Percentiles rank a stretch among this genome's conserved stretches.
Conservation (phyloP, 768 basidiomycete species). For the Myochromella boudieri region DNA sequence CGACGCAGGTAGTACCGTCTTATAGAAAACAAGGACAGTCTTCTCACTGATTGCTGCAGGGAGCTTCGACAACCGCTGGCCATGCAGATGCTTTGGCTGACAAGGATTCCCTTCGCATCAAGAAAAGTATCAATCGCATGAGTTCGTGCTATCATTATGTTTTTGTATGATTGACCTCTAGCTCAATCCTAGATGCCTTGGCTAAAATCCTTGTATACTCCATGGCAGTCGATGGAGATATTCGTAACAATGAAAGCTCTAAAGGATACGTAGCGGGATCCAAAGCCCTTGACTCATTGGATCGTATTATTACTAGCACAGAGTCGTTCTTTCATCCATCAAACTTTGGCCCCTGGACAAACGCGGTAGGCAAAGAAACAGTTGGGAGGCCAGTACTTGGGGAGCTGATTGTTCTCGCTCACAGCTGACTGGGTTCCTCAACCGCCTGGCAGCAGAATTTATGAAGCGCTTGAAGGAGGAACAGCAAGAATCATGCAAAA, state of each 20-base stretch:
- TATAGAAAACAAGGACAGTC: not conserved
- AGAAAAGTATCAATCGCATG: constrained; percentile 66
- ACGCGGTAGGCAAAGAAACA: constrained; percentile 44
- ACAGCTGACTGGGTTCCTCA: constrained; percentile 69
- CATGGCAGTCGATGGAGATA: constrained; percentile 77
- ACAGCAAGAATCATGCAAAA: constrained; percentile 72
- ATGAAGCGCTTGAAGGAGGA: constrained; percentile 80
- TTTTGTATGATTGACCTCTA: constrained; percentile 7
- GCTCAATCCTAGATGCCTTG: constrained; percentile 55
- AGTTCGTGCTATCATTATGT: constrained; percentile 37
- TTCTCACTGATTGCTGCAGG: constrained; percentile 35
- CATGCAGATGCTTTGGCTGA: constrained; percentile 69
- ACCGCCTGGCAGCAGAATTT: constrained; percentile 75
- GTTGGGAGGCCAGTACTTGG: too few species aligned
- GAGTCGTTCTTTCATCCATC: constrained; percentile 97
- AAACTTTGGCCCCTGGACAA: constrained; percentile 85
- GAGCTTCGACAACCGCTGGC: constrained; percentile 60
- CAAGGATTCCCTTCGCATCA: constrained; percentile 58
- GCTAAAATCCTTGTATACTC: constrained; percentile 89
- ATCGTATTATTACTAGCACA: constrained; percentile 85
- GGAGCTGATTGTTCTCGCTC: too few species aligned
- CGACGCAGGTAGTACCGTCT: constrained; percentile 48
- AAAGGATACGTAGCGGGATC: constrained; percentile 76
- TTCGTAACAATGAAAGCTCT: constrained; percentile 44
- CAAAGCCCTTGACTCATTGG: constrained; percentile 83